Percentiles rank a stretch among this genome's conserved stretches.
phyloP scores from a whole-genome alignment of 2,329 filamentous ascomycete genomes.

The Alternaria arbusti region DNA sequence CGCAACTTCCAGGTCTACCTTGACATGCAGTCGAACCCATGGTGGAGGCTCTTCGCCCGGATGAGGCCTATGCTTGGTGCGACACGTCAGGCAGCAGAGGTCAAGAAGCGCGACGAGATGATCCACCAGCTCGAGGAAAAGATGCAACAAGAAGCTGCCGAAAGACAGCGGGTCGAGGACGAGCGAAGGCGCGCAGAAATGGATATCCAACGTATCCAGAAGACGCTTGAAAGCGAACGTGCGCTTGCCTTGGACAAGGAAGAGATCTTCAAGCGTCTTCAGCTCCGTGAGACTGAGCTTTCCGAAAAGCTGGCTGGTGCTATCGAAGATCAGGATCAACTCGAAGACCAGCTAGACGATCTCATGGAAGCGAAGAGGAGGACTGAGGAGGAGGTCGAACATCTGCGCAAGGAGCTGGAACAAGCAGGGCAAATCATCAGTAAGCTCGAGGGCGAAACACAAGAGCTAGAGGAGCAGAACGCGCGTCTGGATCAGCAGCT shows the following conservation, averaged over 20 bases:
- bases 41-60: conserved; percentile 94
- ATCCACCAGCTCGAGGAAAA: conserved; percentile 86
- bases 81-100: conserved; percentile 88
- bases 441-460: conserved; percentile 86
- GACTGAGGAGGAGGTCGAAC: conserved; percentile 82
- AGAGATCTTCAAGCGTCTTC: conserved; percentile 97
- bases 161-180: conserved; percentile 83
- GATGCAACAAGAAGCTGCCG: conserved; percentile 76
- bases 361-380: conserved; percentile 88
- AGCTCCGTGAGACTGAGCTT: conserved; percentile 87
- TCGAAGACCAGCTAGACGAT: conserved; percentile 92
- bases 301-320: conserved; percentile 92
- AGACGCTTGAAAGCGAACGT: conserved; percentile 93
- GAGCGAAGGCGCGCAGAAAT: conserved; percentile 85
- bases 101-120: conserved; percentile 93
- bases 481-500: conserved; percentile 74
- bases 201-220: conserved; percentile 88
- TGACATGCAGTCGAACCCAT: conserved; percentile 87
- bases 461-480: conserved; percentile 71
- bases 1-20: conserved; percentile 92
- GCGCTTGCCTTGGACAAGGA: conserved; percentile 97
- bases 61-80: conserved; percentile 96
- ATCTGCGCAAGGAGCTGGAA: conserved; percentile 81
- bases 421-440: conserved; percentile 88
- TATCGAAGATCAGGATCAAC: conserved; percentile 88